Evolutionary conservation across 306 rosid species (phyloP).

Genomic region (Dalbergia cultrata): DNA sequence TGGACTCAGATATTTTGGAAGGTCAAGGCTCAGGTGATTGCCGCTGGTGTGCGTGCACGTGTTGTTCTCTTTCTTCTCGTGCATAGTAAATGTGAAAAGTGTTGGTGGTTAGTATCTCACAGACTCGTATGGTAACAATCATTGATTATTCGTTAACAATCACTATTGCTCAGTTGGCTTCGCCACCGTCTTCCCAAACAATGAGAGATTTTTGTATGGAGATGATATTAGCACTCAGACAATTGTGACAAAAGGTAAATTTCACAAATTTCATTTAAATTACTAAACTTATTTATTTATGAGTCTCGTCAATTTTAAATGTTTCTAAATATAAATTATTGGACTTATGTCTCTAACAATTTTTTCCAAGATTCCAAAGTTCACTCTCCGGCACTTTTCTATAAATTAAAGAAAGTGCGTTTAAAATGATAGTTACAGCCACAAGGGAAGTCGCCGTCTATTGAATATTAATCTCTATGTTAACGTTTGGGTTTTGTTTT

Average conservation of each 20-base stretch:
- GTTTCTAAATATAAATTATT: no score
- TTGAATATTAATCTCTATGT: neutral
- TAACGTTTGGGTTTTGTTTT: neutral
- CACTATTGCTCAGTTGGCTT: neutral
- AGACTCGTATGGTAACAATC: no score
- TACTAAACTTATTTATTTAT: no score
- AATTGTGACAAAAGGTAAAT: no score
- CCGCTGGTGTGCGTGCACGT: conserved; percentile 24
- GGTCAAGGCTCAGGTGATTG: conserved; percentile 24
- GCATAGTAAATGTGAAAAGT: neutral
- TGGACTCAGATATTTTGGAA: conserved; percentile 23
- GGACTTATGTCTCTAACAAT: no score
- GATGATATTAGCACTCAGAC: no score
- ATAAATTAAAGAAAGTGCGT: neutral
- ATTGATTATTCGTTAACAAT: neutral
- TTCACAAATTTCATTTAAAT: no score
- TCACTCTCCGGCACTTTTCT: neutral
- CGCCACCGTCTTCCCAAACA: neutral
- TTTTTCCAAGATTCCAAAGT: neutral
- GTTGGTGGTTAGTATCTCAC: no score
- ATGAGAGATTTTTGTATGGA: neutral
- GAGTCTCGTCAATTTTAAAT: no score
- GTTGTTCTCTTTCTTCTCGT: neutral
- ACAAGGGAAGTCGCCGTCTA: conserved; percentile 11
- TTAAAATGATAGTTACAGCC: conserved; percentile 36